phyloP scores from a whole-genome alignment of 2,329 filamentous ascomycete genomes.

The Xylariaceae sp. region DNA sequence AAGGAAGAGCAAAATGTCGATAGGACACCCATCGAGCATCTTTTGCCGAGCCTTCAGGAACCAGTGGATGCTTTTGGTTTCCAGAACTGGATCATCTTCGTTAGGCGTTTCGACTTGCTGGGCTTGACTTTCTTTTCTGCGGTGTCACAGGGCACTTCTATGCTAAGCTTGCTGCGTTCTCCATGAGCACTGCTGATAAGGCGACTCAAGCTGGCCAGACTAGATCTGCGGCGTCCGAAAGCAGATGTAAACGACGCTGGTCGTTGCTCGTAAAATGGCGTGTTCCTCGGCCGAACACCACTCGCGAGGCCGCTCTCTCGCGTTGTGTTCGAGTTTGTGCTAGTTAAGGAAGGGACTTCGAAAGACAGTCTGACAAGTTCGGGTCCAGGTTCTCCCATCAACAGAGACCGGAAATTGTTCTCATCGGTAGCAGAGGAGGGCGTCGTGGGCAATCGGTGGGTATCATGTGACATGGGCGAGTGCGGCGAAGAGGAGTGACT shows the following conservation, averaged over 20 bases:
- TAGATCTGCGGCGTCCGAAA: slow-evolving; percentile 68
- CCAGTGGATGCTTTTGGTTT: slow-evolving; percentile 50
- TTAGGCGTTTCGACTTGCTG: slow-evolving; percentile 66
- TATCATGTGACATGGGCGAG: slow-evolving; percentile 65
- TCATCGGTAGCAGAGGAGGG: slow-evolving; percentile 71
- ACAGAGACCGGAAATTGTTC: slow-evolving; percentile 64
- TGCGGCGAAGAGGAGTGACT: slow-evolving; percentile 65
- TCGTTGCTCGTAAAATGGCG: slow-evolving; percentile 50
- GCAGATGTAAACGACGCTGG: slow-evolving; percentile 60
- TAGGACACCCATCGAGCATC: slow-evolving; percentile 3
- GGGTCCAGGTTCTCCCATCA: slow-evolving; percentile 70
- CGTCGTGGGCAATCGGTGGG: slow-evolving; percentile 68
- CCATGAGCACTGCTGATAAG: slow-evolving; percentile 71
- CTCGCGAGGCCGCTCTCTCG: slow-evolving; percentile 56
- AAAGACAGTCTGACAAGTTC: slow-evolving; percentile 65
- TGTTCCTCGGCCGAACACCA: slow-evolving; percentile 37
- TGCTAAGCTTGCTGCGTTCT: slow-evolving; percentile 69
- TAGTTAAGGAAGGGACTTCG: slow-evolving; percentile 69
- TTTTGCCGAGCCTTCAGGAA: slow-evolving; percentile 18
- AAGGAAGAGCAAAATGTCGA: neutral
- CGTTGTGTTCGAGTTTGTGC: slow-evolving; percentile 73
- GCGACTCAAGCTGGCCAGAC: slow-evolving; percentile 71
- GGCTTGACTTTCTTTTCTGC: slow-evolving; percentile 54
- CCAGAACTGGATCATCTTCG: slow-evolving; percentile 77
- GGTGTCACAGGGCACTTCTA: slow-evolving; percentile 57